Evolutionary conservation across 192 early-diverging fungal genomes (phyloP).

Genomic region (Gonapodya sp.): DNA sequence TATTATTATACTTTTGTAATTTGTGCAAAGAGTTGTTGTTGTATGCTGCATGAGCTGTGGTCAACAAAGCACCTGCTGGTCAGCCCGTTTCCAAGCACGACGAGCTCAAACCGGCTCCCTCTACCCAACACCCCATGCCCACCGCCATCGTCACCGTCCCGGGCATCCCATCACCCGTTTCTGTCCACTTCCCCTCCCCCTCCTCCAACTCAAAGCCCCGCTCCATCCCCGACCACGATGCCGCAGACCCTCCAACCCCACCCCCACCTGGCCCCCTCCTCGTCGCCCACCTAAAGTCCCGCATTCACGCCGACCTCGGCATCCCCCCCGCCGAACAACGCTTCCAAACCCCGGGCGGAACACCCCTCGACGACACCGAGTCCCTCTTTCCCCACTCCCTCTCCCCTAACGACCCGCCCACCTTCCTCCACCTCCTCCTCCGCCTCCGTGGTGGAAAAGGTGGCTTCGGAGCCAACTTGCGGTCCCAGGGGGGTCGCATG

Average conservation of each 20-base stretch:
- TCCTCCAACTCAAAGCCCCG: no score
- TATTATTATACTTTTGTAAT: no score
- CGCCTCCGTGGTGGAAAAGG: constrained; percentile 80
- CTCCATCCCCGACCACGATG: neutral
- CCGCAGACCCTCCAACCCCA: neutral
- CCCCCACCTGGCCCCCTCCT: constrained; percentile 7
- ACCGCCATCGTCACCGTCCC: neutral
- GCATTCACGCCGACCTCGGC: constrained; percentile 19
- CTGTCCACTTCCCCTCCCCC: neutral
- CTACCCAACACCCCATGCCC: neutral
- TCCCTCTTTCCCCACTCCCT: constrained; percentile 20
- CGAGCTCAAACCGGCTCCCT: neutral
- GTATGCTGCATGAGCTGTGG: no score
- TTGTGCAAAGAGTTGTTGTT: no score
- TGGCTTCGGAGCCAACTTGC: constrained; percentile 90
- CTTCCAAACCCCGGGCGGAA: constrained; percentile 29
- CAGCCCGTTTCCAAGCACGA: no score
- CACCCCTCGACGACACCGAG: constrained; percentile 24
- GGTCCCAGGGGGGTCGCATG: constrained; percentile 87
- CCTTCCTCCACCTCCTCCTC: constrained; percentile 35
- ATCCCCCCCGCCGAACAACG: constrained; percentile 32
- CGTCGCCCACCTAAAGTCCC: constrained; percentile 26
- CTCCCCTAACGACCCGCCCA: constrained; percentile 11
- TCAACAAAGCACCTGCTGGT: no score
- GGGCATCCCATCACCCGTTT: neutral